Conservation (phyloP, 1,284 basidiomycete species). For the Tylopilus microsporus region DNA sequence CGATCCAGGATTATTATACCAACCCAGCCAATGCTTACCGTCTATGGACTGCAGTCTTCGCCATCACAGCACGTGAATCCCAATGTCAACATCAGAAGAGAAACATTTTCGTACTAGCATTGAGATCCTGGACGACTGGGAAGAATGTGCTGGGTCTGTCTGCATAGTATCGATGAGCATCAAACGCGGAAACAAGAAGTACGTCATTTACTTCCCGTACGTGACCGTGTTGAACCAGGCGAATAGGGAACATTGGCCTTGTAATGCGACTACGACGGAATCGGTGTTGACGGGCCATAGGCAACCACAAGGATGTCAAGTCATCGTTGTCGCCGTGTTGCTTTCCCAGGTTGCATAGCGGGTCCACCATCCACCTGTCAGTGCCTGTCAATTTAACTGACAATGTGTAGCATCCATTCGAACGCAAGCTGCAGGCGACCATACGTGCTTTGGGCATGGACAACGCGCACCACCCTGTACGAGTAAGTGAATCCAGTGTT, state of each 20-base stretch:
- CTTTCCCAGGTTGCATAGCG: slow-evolving; percentile 66
- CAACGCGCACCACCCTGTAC: slow-evolving; percentile 61
- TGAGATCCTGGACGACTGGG: slow-evolving; percentile 58
- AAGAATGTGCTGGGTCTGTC: slow-evolving; percentile 34
- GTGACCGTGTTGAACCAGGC: too few relatives aligned
- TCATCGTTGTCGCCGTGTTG: slow-evolving; percentile 59
- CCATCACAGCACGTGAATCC: too few relatives aligned
- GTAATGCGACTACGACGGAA: too few relatives aligned
- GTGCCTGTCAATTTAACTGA: slow-evolving; percentile 1
- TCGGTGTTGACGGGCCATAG: slow-evolving; percentile 57
- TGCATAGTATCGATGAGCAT: slow-evolving; percentile 7
- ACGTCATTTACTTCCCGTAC: slow-evolving; percentile 51
- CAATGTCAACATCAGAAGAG: too few relatives aligned
- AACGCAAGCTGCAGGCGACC: slow-evolving; percentile 60
- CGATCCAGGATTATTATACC: too few relatives aligned
- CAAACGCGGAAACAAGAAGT: neutral
- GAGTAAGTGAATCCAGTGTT: neutral
- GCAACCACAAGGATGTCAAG: slow-evolving; percentile 55
- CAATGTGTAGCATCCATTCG: neutral
- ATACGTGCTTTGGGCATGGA: slow-evolving; percentile 67
- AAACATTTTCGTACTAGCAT: slow-evolving; percentile 62
- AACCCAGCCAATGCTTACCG: too few relatives aligned
- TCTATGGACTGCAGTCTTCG: too few relatives aligned
- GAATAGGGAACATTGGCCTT: too few relatives aligned
- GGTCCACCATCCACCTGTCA: slow-evolving; percentile 69